Evolutionary conservation across 2,329 filamentous ascomycete genomes (phyloP), one percentile per base, ranked within the genome.

Genomic region (Aspergillus sp.): DNA sequence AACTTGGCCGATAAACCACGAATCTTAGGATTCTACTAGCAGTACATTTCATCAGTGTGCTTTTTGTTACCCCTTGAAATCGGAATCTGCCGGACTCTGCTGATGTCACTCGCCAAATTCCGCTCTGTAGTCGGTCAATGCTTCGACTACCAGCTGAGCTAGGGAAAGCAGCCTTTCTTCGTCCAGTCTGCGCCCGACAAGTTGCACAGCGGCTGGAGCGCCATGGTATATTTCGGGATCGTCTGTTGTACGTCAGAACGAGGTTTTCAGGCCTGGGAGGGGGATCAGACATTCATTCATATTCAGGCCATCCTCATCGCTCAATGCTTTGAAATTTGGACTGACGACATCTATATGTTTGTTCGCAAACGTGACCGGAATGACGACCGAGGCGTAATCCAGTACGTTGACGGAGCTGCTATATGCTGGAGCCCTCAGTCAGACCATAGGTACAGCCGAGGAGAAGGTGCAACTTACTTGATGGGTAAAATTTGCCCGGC

Each of bases 131-230:
- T 54, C 57, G 31, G 34, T 31, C 45, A 59, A 54, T 41, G 57
- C 51, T 49, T 59, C 45, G 51, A 59, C 51, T 41, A 59, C 57
- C 41, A 54, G 30, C 46, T 59, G 51, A 47, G 57, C 57, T 22
- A 59, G 34, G n/a, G 57, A 59, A 17, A 59, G 51, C 51, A 59
- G 31, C 17, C 57, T 48, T n/a, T 59, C 57, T 45, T 59, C 57
- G 34, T 59, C 57, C 23, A 59, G 31, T 53, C 57, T 59, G 23
- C 57, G 57, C 45, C 51, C 57, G 7, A 59, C 54, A 31, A 59
- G 57, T 25, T 59, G 57, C 31, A 59, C 51, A 7, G 57, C 57
- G 11, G 57, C 57, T 43, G 57, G 57, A 23, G 57, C 57, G 19
- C 57, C 57, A 34, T 59, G 57, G 22, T 59, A 46, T 48, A 49